A percentile compares a stretch with the other conserved stretches of the same genome.
Conservation (phyloP, 257 asterid species). For the Mentha longifolia region DNA sequence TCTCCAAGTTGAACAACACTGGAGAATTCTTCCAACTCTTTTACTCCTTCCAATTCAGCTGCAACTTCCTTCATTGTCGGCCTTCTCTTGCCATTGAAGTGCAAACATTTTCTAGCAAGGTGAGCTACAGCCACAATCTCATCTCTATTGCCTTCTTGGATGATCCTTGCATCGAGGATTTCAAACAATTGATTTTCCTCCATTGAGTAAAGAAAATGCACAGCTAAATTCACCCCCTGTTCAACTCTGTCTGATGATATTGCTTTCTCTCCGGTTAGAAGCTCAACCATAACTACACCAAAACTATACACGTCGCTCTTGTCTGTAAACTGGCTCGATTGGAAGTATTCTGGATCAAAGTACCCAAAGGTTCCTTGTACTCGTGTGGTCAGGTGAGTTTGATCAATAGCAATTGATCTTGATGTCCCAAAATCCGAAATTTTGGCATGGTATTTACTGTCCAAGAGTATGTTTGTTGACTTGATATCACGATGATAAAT, state of each 20-base stretch:
- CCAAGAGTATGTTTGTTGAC: too few relatives aligned
- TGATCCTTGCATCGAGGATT: slow-evolving; percentile 39
- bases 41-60: slow-evolving; percentile 29
- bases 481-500: too few relatives aligned
- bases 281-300: slow-evolving; percentile 46
- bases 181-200: slow-evolving; percentile 33
- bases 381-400: too few relatives aligned
- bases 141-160: slow-evolving; percentile 33
- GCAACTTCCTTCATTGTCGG: slow-evolving; percentile 51
- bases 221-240: slow-evolving; percentile 18
- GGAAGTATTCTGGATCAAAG: too few relatives aligned
- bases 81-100: slow-evolving; percentile 43
- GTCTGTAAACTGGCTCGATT: neutral
- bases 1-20: too few relatives aligned
- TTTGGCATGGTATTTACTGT: too few relatives aligned
- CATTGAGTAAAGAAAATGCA: slow-evolving; percentile 33
- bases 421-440: too few relatives aligned
- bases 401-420: too few relatives aligned
- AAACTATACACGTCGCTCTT: slow-evolving; percentile 42
- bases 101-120: slow-evolving; percentile 41
- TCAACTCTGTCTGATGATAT: slow-evolving; percentile 27
- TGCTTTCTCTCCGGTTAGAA: slow-evolving; percentile 45
- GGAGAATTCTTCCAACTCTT: neutral
- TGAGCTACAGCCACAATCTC: slow-evolving; percentile 35
- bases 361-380: too few relatives aligned